Evolutionary conservation across 1,284 basidiomycete species (phyloP).

Genomic region (Cutaneotrichosporon cyanovorans): DNA sequence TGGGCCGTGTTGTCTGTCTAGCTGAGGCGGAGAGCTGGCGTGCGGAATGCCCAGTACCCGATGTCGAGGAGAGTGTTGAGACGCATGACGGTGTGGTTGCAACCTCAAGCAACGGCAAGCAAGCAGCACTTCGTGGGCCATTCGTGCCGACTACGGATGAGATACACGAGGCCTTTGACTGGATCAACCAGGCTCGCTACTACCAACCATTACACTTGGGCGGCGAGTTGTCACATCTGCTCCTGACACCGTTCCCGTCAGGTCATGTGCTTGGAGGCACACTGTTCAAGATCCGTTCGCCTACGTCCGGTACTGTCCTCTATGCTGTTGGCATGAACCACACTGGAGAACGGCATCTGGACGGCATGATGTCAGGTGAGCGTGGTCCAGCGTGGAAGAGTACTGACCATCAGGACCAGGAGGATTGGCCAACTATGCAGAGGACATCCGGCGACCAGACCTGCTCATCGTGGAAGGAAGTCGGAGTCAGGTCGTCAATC

Average conservation of each 20-base stretch:
- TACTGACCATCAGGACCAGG: constrained; percentile 51
- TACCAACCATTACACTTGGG: constrained; percentile 92
- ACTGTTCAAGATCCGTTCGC: constrained; percentile 96
- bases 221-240: constrained; percentile 61
- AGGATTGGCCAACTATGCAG: constrained; percentile 48
- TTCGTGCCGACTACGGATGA: constrained; percentile 61
- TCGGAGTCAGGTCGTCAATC: constrained; percentile 68
- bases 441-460: constrained; percentile 80
- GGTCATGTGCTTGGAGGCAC: constrained; percentile 95
- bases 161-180: constrained; percentile 90
- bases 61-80: constrained; percentile 15
- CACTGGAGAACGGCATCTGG: constrained; percentile 89
- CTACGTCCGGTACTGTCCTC: constrained; percentile 88
- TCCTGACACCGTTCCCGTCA: constrained; percentile 91
- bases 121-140: constrained; percentile 34
- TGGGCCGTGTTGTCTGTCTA: constrained; percentile 80
- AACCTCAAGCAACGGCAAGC: constrained; percentile 25
- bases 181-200: constrained; percentile 84
- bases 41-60: constrained; percentile 60
- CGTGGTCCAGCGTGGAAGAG: constrained; percentile 13
- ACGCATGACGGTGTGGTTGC: constrained; percentile 11
- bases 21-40: constrained; percentile 75
- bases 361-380: constrained; percentile 66
- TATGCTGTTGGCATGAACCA: constrained; percentile 97
- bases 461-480: constrained; percentile 91